Evolutionary conservation across 495 filamentous ascomycete genomes (phyloP).

Genomic region (Thozetella sp.): DNA sequence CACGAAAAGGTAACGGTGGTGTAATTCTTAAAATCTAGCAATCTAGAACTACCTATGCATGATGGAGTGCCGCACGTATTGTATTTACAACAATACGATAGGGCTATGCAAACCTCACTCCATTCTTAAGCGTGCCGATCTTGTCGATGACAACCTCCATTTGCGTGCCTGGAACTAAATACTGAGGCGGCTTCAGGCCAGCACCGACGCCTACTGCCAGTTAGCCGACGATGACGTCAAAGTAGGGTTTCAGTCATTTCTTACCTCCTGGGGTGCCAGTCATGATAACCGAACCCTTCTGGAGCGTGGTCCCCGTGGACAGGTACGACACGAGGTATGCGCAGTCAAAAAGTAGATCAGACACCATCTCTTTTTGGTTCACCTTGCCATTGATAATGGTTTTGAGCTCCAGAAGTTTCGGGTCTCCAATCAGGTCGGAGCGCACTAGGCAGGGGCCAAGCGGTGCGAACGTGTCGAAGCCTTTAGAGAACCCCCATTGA

Average conservation of each 20-base stretch:
- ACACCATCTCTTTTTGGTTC: conserved; percentile 32
- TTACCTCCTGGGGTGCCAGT: conserved; percentile 27
- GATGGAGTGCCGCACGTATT: too few relatives aligned
- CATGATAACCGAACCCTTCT: conserved; percentile 26
- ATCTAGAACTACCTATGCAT: too few relatives aligned
- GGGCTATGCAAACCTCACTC: too few relatives aligned
- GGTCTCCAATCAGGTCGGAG: conserved; percentile 18
- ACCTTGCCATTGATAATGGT: conserved; percentile 41
- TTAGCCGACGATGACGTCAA: conserved; percentile 1
- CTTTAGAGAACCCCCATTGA: conserved; percentile 23
- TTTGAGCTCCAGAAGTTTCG: conserved; percentile 27
- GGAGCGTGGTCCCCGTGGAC: conserved; percentile 15
- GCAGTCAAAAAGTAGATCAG: conserved; percentile 37
- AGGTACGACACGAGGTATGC: conserved; percentile 15
- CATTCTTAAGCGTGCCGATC: conserved; percentile 37
- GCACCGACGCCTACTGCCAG: conserved; percentile 24
- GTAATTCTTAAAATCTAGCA: too few relatives aligned
- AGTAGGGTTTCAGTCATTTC: conserved; percentile 10
- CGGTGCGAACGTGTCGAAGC: conserved; percentile 27
- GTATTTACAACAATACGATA: too few relatives aligned
- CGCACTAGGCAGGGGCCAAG: conserved; percentile 36
- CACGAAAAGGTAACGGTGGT: too few relatives aligned
- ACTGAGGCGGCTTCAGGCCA: conserved; percentile 32
- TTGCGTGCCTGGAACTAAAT: conserved; percentile 33
- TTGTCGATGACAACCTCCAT: conserved; percentile 35